Base-by-base conservation (phyloP, 1,139 yeast genomes). In the Pichiaceae sp. region DNA sequence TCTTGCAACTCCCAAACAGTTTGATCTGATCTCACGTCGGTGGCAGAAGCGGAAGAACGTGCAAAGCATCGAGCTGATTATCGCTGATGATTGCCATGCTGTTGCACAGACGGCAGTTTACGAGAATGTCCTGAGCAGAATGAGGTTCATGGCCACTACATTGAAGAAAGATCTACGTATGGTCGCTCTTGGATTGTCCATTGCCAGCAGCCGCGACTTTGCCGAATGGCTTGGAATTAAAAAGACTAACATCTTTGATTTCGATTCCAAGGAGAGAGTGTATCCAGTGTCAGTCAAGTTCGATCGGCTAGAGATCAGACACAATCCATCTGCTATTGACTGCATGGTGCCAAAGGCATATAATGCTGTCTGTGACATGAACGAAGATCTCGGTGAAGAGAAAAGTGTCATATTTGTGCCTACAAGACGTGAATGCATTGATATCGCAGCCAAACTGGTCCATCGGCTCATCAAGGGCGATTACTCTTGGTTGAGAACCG, bases 211-310 rank as follows among this genome's bases (percentile, higher is more conserved):
- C 3, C 68, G 75, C 38, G 96, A 85, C 46, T 57, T 89, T 44
- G 93, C 85, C 1, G 85, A 80, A 41, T 93, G 97, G 96, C 59
- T 91, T 26, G 95, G 93, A 2, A 78, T 83, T 24, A 43, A 57
- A 2, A 64, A 72, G 25, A 66, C 62, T 29, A 66, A 75, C 33
- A 67, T 78, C 4, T 85, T 68, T 60, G 89, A 86, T 49, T 87
- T 82, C 54, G 68, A 77, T 17, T 79, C 94, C 0, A 62, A 64
- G 31, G 78, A 75, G 29, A 64, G 93, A 39, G 63, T 67, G 18
- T 55, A 62, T 32, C 75, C 80, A 2, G 50, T 85, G 25, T 72
- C 72, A 36, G 73, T 86, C 16, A 77, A 71, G 45, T 53, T 86
- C 31, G 78, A 75, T 44, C 60, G 76, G 0, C 64, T 66, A 40